A percentile compares a stretch with the other conserved stretches of the same genome.
Evolutionary conservation across 2,329 filamentous ascomycete genomes (phyloP).

Genomic region (Colletotrichum sp.): DNA sequence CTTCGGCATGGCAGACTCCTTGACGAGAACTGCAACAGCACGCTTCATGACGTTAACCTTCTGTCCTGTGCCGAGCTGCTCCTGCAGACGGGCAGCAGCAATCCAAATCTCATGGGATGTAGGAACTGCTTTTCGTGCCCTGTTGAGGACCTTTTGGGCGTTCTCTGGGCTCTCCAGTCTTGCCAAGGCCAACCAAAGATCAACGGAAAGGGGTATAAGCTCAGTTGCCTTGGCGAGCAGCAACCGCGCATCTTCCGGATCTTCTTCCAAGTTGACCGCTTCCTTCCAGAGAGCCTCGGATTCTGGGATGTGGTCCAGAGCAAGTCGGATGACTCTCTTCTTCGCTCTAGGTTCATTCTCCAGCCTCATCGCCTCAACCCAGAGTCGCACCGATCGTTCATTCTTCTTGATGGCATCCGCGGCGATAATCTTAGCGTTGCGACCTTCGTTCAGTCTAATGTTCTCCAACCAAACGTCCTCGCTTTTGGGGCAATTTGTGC

Average conservation of each 20-base stretch:
- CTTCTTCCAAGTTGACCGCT: constrained; percentile 92
- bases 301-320: constrained; percentile 89
- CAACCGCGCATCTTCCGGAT: constrained; percentile 84
- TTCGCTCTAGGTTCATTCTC: constrained; percentile 84
- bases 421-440: constrained; percentile 95
- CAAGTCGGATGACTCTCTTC: constrained; percentile 91
- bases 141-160: constrained; percentile 94
- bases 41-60: constrained; percentile 95
- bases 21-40: constrained; percentile 85
- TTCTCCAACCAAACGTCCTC: constrained; percentile 97
- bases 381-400: constrained; percentile 83
- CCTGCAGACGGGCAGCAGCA: constrained; percentile 87
- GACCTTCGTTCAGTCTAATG: constrained; percentile 88
- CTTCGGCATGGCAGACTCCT: constrained; percentile 95
- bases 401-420: constrained; percentile 93
- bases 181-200: constrained; percentile 93
- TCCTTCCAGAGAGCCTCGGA: constrained; percentile 99
- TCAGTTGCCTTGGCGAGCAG: constrained; percentile 94
- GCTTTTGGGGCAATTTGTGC: constrained; percentile 88
- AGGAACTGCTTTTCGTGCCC: constrained; percentile 89
- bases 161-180: constrained; percentile 89
- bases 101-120: constrained; percentile 98
- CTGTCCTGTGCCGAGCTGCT: constrained; percentile 79
- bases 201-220: constrained; percentile 90
- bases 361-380: constrained; percentile 94